Evolutionary conservation across 495 filamentous ascomycete species (phyloP).

Genomic region (Pseudotulostoma volvatum): DNA sequence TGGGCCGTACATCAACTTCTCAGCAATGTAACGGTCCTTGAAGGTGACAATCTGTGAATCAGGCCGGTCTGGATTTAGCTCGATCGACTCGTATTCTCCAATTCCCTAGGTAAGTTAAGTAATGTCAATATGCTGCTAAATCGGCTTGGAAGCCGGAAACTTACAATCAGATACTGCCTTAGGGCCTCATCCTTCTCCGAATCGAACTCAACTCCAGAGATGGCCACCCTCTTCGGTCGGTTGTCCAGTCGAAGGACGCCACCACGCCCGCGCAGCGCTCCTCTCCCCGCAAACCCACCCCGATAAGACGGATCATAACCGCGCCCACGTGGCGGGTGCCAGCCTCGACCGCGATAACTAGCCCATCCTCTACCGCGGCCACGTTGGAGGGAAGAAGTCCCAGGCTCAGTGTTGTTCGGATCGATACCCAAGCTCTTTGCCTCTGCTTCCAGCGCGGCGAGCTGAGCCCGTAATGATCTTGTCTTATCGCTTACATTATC

Average conservation of each 20-base stretch:
- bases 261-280: slow-evolving; percentile 38
- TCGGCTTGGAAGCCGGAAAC: slow-evolving; percentile 13
- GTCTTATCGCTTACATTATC: slow-evolving; percentile 40
- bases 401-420: slow-evolving; percentile 22
- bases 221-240: slow-evolving; percentile 57
- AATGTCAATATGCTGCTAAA: neutral
- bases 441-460: slow-evolving; percentile 73
- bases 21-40: slow-evolving; percentile 77
- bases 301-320: slow-evolving; percentile 30
- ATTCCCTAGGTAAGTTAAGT: slow-evolving; percentile 40
- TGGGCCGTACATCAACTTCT: slow-evolving; percentile 59
- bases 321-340: slow-evolving; percentile 25
- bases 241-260: slow-evolving; percentile 76
- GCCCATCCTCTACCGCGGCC: slow-evolving; percentile 26
- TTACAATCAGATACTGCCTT: slow-evolving; percentile 72
- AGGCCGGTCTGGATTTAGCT: slow-evolving; percentile 39
- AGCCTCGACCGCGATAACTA: slow-evolving; percentile 23
- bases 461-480: slow-evolving; percentile 54
- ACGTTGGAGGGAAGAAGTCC: slow-evolving; percentile 19
- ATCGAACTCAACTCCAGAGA: slow-evolving; percentile 54
- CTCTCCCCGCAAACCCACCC: slow-evolving; percentile 21
- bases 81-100: slow-evolving; percentile 67
- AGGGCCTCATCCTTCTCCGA: slow-evolving; percentile 67
- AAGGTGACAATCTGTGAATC: slow-evolving; percentile 57
- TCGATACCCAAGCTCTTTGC: slow-evolving; percentile 68